These are phyloP conservation scores for Ceratobasidium sp. DNA, from an alignment of 1,284 basidiomycete species.

Conservation along the genomic window DNA sequence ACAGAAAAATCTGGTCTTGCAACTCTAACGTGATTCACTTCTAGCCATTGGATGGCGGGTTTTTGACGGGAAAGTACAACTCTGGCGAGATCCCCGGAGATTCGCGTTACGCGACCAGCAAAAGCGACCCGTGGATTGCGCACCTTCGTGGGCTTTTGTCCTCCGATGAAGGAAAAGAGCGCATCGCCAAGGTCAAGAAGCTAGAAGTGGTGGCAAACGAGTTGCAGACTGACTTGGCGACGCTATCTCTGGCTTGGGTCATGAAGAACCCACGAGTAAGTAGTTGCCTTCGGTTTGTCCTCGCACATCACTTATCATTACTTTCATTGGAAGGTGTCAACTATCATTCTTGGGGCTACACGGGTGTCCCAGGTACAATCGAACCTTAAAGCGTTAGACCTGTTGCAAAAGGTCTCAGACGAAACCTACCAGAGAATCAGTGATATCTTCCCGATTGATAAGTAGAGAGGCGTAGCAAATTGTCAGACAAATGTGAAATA, in stretches of 20 bases:
- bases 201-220: constrained; percentile 26
- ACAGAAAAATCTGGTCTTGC: no score
- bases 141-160: constrained; percentile 14
- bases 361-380: constrained; percentile 70
- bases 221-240: constrained; percentile 16
- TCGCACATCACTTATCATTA: not conserved
- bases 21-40: not conserved
- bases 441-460: constrained; percentile 66
- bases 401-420: constrained; percentile 74
- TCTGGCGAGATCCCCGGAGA: constrained; percentile 35
- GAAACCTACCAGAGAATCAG: constrained; percentile 74
- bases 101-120: constrained; percentile 29
- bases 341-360: constrained; percentile 72
- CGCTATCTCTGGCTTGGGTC: constrained; percentile 81
- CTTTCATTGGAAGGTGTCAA: constrained; percentile 61
- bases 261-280: constrained; percentile 70
- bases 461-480: not conserved
- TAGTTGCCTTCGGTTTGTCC: not conserved
- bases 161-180: constrained; percentile 33
- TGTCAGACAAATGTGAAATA: not conserved
- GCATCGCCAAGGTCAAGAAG: constrained; percentile 37
- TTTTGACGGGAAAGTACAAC: constrained; percentile 43
- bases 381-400: constrained; percentile 76
- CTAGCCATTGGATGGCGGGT: constrained; percentile 34
- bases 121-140: constrained; percentile 29